Percentiles rank a stretch among this genome's conserved stretches.
Conservation (phyloP, 805 yeast genomes). For the Ogataea wickerhamii region DNA sequence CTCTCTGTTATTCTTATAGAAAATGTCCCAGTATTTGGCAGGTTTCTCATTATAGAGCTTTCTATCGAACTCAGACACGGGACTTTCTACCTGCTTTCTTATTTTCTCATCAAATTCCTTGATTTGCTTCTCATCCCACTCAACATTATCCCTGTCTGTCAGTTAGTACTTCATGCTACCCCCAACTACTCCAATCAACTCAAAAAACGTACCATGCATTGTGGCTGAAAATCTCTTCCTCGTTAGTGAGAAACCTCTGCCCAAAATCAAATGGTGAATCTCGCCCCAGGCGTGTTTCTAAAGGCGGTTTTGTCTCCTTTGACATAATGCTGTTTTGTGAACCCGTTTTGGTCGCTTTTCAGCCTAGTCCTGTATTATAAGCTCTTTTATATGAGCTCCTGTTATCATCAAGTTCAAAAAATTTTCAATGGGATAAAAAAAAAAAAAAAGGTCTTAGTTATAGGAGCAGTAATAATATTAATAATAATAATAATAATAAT, state of each 20-base stretch:
- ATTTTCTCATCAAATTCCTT: conserved; percentile 72
- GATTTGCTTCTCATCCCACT: conserved; percentile 91
- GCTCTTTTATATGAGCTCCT: too few species aligned
- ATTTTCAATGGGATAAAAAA: background rate
- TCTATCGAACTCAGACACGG: conserved; percentile 88
- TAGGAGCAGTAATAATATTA: too few species aligned
- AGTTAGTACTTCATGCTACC: background rate
- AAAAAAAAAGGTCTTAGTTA: background rate
- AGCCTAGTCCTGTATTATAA: too few species aligned
- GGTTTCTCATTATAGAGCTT: conserved; percentile 77
- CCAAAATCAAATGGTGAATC: conserved; percentile 93
- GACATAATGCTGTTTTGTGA: too few species aligned
- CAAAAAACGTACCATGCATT: conserved; percentile 63
- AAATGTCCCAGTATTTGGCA: conserved; percentile 91
- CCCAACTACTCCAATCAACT: background rate
- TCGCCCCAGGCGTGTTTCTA: conserved; percentile 66
- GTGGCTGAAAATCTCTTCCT: conserved; percentile 82
- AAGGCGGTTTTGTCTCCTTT: conserved; percentile 36
- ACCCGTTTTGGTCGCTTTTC: too few species aligned
- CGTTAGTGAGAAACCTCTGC: conserved; percentile 67
- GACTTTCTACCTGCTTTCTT: conserved; percentile 67
- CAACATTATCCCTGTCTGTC: conserved; percentile 76
- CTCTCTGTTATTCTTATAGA: conserved; percentile 84
- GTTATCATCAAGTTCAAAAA: too few species aligned
- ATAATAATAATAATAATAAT: too few species aligned